Base-by-base conservation (phyloP, 768 basidiomycete genomes). In the Tricholoma saponaceum region DNA sequence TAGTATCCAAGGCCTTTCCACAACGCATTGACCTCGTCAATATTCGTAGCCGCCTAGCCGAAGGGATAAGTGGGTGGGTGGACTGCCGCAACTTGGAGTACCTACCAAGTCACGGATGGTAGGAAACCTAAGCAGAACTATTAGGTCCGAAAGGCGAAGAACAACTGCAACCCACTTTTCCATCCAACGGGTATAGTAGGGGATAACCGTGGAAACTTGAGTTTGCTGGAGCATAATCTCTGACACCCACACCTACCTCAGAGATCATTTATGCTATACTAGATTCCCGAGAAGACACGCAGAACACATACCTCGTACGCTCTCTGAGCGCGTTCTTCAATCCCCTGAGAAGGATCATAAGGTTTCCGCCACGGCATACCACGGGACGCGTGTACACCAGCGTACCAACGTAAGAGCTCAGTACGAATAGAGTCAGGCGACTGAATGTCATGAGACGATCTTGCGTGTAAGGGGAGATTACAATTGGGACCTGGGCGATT, bases 201-300 rank as follows among this genome's bases (percentile, higher is more conserved):
- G 90, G 63, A 95, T 93, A n/a, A 96, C 94, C 1, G 93, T 94
- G 4, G 73, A 80, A 32, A 97, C 95, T 69, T 96, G 94, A 0
- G 95, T 98, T 72, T 98, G 95, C 70, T 98, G 95, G 2, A 95
- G 79, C 95, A 97, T 97, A 57, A 97, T 87, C 73, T 98, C 93
- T 13, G 87, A 91, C 22, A 94, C 79, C 90, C 91, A 92, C 23
- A 93, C 89, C 90, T 90, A 62, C 14, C 26, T 25, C 23, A 53
- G 25, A 28, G 25, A 30, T 32, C 54, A 22, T 51, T 30, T 20
- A 58, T 39, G 8, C 30, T n/a, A n/a, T n/a, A 26, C 30, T 43
- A 41, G 46, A 37, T 28, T 49, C 33, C 1, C 10, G 16, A 18
- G 51, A 30, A 46, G 33, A 26, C 4, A 18, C 22, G 41, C 14